Evolutionary conservation across 2,329 filamentous ascomycete species (phyloP).

Genomic region (Monilinia polystroma): DNA sequence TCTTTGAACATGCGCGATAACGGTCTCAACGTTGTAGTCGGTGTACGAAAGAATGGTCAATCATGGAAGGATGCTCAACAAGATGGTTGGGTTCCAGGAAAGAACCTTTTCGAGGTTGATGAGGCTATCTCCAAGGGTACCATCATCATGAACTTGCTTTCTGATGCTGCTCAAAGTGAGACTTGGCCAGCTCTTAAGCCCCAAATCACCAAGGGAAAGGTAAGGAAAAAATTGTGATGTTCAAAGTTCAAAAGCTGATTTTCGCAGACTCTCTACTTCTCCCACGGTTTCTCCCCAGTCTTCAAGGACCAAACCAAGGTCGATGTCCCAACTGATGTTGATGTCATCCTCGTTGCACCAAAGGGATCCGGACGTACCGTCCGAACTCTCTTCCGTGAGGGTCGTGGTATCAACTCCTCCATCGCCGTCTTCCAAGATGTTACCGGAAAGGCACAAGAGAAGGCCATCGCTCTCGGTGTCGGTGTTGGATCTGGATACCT

Average conservation of each 20-base stretch:
- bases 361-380: constrained; percentile 99
- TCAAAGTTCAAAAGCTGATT: constrained; percentile 26
- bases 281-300: constrained; percentile 99
- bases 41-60: constrained; percentile 96
- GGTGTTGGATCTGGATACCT: constrained; percentile 97
- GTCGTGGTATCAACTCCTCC: constrained; percentile 99
- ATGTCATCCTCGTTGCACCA: constrained; percentile 98
- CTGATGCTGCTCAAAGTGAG: constrained; percentile 96
- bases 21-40: constrained; percentile 97
- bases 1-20: constrained; percentile 99
- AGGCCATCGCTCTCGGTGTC: constrained; percentile 93
- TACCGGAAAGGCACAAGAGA: constrained; percentile 96
- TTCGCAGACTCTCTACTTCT: constrained; percentile 94
- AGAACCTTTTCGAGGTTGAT: constrained; percentile 98
- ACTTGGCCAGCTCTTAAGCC: constrained; percentile 99
- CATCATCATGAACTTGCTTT: constrained; percentile 99
- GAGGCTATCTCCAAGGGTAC: constrained; percentile 92
- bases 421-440: constrained; percentile 98
- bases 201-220: constrained; percentile 97
- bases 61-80: constrained; percentile 97
- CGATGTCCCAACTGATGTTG: constrained; percentile 90
- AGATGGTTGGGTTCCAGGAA: constrained; percentile 97
- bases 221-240: constrained; percentile 44
- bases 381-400: constrained; percentile 97
- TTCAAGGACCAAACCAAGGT: constrained; percentile 99